Conservation (phyloP, 1,284 basidiomycete genomes). For the Leccinum olivaceoglutinosum region DNA sequence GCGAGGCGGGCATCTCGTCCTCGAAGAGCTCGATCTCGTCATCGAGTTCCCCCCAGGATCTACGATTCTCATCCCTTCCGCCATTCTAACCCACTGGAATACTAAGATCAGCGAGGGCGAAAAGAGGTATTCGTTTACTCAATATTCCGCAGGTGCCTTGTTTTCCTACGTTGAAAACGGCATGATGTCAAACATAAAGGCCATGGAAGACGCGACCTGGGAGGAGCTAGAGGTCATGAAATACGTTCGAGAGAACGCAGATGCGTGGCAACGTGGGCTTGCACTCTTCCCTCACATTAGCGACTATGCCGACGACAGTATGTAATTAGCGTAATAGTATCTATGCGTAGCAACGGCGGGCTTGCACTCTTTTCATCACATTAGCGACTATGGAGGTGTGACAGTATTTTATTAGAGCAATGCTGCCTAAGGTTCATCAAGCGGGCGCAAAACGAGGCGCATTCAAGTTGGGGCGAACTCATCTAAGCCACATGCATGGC, state of each 20-base stretch:
- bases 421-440: too few species aligned
- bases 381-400: neutral
- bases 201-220: neutral
- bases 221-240: neutral
- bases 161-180: neutral
- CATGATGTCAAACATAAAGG: neutral
- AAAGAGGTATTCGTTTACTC: neutral
- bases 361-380: neutral
- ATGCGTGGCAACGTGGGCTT: neutral
- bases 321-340: neutral
- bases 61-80: neutral
- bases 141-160: neutral
- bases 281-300: neutral
- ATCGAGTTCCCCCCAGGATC: conserved; percentile 16
- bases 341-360: too few species aligned
- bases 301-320: neutral
- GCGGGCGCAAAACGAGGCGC: neutral
- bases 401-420: neutral
- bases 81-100: neutral
- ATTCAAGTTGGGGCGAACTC: neutral
- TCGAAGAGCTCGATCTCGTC: conserved; percentile 6
- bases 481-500: neutral
- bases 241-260: neutral
- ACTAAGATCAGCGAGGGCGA: neutral
- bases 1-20: conserved; percentile 7